Evolutionary conservation across 1,284 basidiomycete genomes (phyloP), one percentile per base, ranked within the genome.

Genomic region (Marasmius sp.): DNA sequence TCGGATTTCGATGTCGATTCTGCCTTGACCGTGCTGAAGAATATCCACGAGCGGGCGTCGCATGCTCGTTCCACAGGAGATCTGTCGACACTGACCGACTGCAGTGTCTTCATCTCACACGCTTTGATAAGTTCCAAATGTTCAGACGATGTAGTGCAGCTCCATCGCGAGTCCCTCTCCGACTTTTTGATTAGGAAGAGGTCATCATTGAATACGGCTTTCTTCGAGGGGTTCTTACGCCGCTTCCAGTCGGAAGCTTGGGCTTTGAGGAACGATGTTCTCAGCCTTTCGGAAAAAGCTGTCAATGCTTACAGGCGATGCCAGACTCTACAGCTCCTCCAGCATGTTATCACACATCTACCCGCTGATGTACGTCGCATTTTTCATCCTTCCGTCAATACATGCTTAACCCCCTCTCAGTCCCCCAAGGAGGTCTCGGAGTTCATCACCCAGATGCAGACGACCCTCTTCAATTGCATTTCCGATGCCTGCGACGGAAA

Each of bases 101-200:
- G 87, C 71, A 91, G 88, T 66, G 74, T 94, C 5, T 95, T 93
- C 72, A 75, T 96, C 8, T 81, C 86, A 18, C 86, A 85, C 67
- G 73, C 85, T 1, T 75, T 93, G 60, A 68, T 86, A 1, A 81
- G 83, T 38, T 65, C 74, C 8, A 72, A 75, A 58, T 79, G 72
- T n/a, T 76, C 81, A 34, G 74, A 79, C 34, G 63, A 76, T 8
- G 77, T 89, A 7, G 65, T 87, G 1, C 73, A 77, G 27, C 74
- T 81, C 8, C 97, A 97, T 72, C 81, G 80, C 49, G 77, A 78
- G 62, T 94, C 94, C 0, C 74, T 97, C 22, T 70, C 78, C 16
- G 93, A 96, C 75, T 97, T 94, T 71, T 79, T 92, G 61, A 86
- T 85, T 9, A 85, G 93, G 62, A 97, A 97, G 76, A 84, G 87